These are phyloP conservation scores for Hyaloscypha bicolor DNA, from an alignment of 495 filamentous ascomycete species.

Conservation along the genomic window DNA sequence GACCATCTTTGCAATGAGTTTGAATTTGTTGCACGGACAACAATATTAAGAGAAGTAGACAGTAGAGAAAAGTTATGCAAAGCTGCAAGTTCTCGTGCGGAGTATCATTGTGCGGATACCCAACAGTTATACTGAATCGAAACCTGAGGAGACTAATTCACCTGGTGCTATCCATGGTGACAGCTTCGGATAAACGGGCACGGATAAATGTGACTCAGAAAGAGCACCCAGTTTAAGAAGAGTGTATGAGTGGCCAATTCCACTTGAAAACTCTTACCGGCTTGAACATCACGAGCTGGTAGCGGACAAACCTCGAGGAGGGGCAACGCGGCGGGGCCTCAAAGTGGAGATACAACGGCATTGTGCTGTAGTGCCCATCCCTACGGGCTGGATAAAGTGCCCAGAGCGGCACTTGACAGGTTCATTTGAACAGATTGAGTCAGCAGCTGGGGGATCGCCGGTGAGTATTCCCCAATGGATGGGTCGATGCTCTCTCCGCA, in stretches of 20 bases:
- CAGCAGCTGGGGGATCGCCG: conserved; percentile 8
- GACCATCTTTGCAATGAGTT: conserved; percentile 23
- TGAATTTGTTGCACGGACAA: background rate
- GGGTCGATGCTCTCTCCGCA: conserved; percentile 4
- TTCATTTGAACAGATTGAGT: conserved; percentile 5
- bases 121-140: background rate
- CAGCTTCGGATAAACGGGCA: conserved; percentile 28
- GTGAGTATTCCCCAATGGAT: conserved; percentile 2
- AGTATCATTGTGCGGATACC: conserved; percentile 14
- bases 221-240: background rate
- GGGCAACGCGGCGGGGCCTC: background rate
- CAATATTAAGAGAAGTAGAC: background rate
- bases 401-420: conserved; percentile 16
- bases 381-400: background rate
- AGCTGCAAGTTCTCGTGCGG: background rate
- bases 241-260: background rate
- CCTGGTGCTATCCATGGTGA: conserved; percentile 15
- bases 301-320: background rate
- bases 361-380: background rate
- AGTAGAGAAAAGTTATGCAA: background rate
- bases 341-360: background rate
- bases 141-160: background rate
- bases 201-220: conserved; percentile 10
- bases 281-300: background rate
- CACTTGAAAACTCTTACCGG: background rate